phyloP scores from a whole-genome alignment of 352 stramenopile genomes.

The Pythium diclinum region DNA sequence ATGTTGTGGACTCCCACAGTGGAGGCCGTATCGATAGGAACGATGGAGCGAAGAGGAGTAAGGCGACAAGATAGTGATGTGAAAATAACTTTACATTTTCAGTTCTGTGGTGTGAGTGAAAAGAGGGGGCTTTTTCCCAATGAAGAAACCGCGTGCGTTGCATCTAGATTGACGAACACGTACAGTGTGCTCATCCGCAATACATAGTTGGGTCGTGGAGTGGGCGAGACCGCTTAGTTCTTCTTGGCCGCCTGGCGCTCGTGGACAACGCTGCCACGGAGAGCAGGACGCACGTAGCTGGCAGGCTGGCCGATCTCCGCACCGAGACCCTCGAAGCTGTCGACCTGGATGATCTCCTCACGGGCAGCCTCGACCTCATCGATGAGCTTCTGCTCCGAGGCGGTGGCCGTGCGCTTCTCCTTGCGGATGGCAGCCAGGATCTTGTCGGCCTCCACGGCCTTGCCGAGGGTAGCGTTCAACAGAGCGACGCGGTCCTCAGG shows the following conservation, averaged over 20 bases:
- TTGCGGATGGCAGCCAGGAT: slow-evolving; percentile 90
- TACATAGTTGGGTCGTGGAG: slow-evolving; percentile 6
- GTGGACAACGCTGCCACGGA: slow-evolving; percentile 53
- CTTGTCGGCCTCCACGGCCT: slow-evolving; percentile 91
- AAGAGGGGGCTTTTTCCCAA: slow-evolving; percentile 19
- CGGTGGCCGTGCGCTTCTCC: slow-evolving; percentile 93
- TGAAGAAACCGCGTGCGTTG: slow-evolving; percentile 17
- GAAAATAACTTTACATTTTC: slow-evolving; percentile 27
- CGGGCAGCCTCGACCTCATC: slow-evolving; percentile 94
- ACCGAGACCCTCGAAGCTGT: slow-evolving; percentile 90
- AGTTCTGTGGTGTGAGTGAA: slow-evolving; percentile 4
- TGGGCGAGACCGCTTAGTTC: slow-evolving; percentile 18
- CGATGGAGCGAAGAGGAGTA: not conserved
- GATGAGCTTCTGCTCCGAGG: slow-evolving; percentile 93
- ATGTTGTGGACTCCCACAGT: no score
- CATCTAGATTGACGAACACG: slow-evolving; percentile 9
- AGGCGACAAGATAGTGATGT: not conserved
- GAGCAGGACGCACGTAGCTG: slow-evolving; percentile 89
- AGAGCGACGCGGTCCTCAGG: slow-evolving; percentile 62
- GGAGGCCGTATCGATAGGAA: no score
- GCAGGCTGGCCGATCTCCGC: slow-evolving; percentile 71
- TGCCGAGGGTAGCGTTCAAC: slow-evolving; percentile 72
- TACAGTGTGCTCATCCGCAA: slow-evolving; percentile 8
- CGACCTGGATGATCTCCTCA: slow-evolving; percentile 97
- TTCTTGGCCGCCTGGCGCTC: slow-evolving; percentile 25